phyloP scores from a whole-genome alignment of 1,284 basidiomycete species.

The Neolentinus lepideus region DNA sequence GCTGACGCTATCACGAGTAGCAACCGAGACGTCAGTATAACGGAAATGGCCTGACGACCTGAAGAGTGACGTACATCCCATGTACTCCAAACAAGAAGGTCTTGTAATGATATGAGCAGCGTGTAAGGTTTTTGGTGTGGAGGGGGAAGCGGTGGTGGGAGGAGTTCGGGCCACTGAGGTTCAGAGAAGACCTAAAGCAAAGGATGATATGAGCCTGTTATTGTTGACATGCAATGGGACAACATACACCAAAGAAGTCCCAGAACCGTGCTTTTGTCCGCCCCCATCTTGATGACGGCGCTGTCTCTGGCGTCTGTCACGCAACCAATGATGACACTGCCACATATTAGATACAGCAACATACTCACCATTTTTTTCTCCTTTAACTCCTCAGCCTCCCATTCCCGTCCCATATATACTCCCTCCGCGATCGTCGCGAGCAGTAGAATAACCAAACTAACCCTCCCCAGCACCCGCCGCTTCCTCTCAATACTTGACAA shows the following conservation, averaged over 20 bases:
- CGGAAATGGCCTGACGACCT: not conserved
- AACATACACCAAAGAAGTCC: slow-evolving; percentile 58
- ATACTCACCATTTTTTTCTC: slow-evolving; percentile 35
- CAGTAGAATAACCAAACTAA: slow-evolving; percentile 35
- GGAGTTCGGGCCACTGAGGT: slow-evolving; percentile 86
- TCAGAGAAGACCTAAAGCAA: slow-evolving; percentile 75
- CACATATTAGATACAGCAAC: not conserved
- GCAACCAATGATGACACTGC: slow-evolving; percentile 10
- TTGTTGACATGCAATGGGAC: not conserved
- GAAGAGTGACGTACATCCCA: slow-evolving; percentile 76
- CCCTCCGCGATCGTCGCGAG: slow-evolving; percentile 41
- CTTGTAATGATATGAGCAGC: slow-evolving; percentile 87
- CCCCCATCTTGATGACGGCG: slow-evolving; percentile 51
- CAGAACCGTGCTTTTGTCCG: slow-evolving; percentile 52
- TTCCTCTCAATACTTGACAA: slow-evolving; percentile 68
- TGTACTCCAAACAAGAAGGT: slow-evolving; percentile 83
- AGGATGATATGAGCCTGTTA: slow-evolving; percentile 4
- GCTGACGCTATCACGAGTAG: slow-evolving; percentile 48
- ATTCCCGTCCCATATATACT: slow-evolving; percentile 25
- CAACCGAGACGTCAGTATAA: not conserved
- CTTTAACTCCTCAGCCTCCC: slow-evolving; percentile 26
- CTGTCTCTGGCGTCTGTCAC: slow-evolving; percentile 43
- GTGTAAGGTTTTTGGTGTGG: slow-evolving; percentile 91
- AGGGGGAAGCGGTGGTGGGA: slow-evolving; percentile 83
- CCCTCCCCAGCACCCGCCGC: slow-evolving; percentile 46